phyloP scores from a whole-genome alignment of 2,329 filamentous ascomycete species.

The Keithomyces neogunnii region DNA sequence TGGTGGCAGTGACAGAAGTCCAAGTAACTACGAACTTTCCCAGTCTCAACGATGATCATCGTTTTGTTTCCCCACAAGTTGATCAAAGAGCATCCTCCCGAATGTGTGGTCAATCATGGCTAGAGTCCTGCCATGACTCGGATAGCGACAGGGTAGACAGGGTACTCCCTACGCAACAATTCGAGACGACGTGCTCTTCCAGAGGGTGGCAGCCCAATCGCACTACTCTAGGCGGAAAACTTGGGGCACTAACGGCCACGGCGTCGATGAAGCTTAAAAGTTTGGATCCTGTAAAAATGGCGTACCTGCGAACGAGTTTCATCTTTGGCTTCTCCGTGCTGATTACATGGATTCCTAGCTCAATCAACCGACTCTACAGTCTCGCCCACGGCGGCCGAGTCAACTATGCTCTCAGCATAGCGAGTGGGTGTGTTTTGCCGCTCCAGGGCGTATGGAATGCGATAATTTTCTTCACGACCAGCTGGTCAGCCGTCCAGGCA shows the following conservation, averaged over 20 bases:
- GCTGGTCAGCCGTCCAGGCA: constrained; percentile 31
- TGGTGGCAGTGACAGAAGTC: constrained; percentile 41
- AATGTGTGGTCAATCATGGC: constrained; percentile 16
- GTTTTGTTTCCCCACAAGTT: constrained; percentile 8
- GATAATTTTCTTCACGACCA: constrained; percentile 65
- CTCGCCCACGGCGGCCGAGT: constrained; percentile 41
- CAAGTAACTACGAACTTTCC: constrained; percentile 28
- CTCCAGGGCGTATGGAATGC: constrained; percentile 77
- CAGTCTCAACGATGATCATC: constrained; percentile 6
- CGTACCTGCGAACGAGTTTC: constrained; percentile 52
- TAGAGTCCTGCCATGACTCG: constrained; percentile 9
- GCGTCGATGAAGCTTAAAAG: constrained; percentile 23
- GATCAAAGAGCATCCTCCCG: constrained; percentile 5
- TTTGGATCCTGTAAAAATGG: constrained; percentile 48
- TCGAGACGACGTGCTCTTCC: constrained; percentile 22
- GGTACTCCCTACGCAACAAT: constrained; percentile 10
- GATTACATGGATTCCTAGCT: constrained; percentile 57
- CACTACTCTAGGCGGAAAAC: constrained; percentile 11
- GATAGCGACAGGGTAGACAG: constrained; percentile 6
- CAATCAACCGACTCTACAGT: constrained; percentile 64
- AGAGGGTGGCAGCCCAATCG: constrained; percentile 10
- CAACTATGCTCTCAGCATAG: constrained; percentile 58
- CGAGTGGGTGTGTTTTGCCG: constrained; percentile 62
- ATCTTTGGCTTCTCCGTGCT: constrained; percentile 51
- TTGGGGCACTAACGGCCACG: constrained; percentile 18